Percentiles rank a stretch among this genome's conserved stretches.
phyloP scores from a whole-genome alignment of 768 basidiomycete genomes.

The Phallus indusiatus region DNA sequence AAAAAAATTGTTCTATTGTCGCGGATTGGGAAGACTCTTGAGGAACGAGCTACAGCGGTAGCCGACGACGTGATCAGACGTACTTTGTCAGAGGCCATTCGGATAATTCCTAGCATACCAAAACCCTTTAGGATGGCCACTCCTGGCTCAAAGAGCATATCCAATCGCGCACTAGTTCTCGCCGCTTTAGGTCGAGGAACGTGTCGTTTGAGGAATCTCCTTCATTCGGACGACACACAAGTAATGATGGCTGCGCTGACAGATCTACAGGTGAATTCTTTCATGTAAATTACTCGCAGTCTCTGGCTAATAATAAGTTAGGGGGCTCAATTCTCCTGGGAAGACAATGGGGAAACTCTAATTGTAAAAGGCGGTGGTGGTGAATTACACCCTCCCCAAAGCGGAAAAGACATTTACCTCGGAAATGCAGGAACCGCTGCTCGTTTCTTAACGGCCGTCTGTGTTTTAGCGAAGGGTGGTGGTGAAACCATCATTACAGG shows the following conservation, averaged over 20 bases:
- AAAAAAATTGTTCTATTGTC: conserved; percentile 94
- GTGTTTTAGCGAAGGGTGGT: conserved; percentile 65
- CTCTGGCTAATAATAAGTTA: conserved; percentile 19
- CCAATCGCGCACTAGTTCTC: conserved; percentile 87
- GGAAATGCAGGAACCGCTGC: conserved; percentile 97
- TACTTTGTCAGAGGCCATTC: conserved; percentile 72
- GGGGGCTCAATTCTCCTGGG: conserved; percentile 92
- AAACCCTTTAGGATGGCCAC: conserved; percentile 66
- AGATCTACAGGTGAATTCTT: conserved; percentile 62
- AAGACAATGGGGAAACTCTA: conserved; percentile 92
- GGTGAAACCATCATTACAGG: conserved; percentile 81
- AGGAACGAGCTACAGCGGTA: conserved; percentile 84
- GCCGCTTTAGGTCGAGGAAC: conserved; percentile 87
- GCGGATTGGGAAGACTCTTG: conserved; percentile 84
- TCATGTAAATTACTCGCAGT: not conserved
- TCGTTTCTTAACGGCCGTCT: conserved; percentile 94
- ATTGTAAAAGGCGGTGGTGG: conserved; percentile 87
- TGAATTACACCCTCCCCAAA: conserved; percentile 61
- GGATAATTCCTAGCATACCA: conserved; percentile 61
- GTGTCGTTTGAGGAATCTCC: conserved; percentile 78
- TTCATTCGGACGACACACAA: conserved; percentile 97
- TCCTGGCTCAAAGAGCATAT: conserved; percentile 94
- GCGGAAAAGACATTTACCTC: conserved; percentile 86
- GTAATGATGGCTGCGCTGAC: conserved; percentile 96
- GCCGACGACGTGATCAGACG: conserved; percentile 72